These are phyloP conservation scores for Diversispora epigaea DNA, from an alignment of 192 early-diverging fungal genomes.

Conservation along the genomic window DNA sequence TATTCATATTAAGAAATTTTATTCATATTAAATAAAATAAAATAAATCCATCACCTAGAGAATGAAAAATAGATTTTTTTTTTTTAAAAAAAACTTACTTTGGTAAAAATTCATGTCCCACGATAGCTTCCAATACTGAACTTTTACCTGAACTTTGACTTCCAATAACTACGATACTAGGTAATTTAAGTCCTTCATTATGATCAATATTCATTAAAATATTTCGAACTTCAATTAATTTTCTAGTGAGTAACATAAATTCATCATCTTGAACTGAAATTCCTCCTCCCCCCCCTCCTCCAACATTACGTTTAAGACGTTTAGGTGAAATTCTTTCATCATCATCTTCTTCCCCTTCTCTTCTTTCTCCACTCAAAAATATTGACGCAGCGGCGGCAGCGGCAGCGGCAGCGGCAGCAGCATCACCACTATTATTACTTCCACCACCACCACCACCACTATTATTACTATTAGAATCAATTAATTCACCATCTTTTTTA, in stretches of 20 bases:
- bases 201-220: slow-evolving; percentile 85
- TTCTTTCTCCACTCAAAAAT: slow-evolving; percentile 28
- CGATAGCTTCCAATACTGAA: slow-evolving; percentile 84
- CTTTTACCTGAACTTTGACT: slow-evolving; percentile 85
- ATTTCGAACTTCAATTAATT: slow-evolving; percentile 92
- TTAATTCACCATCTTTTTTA: slow-evolving; percentile 33
- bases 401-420: slow-evolving; percentile 43
- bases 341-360: slow-evolving; percentile 37
- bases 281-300: too few relatives aligned
- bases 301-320: slow-evolving; percentile 33
- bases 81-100: slow-evolving; percentile 61
- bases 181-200: slow-evolving; percentile 75
- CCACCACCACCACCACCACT: too few relatives aligned
- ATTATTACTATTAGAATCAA: neutral
- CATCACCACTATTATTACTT: slow-evolving; percentile 10
- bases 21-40: too few relatives aligned
- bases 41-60: neutral
- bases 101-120: slow-evolving; percentile 82
- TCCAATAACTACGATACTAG: slow-evolving; percentile 86
- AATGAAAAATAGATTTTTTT: too few relatives aligned
- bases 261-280: slow-evolving; percentile 69
- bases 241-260: slow-evolving; percentile 86
- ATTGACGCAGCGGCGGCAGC: slow-evolving; percentile 46
- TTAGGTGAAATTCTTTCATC: slow-evolving; percentile 36
- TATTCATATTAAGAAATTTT: too few relatives aligned